Evolutionary conservation across 2,329 filamentous ascomycete species (phyloP).

Genomic region (Coniochaeta sp.): DNA sequence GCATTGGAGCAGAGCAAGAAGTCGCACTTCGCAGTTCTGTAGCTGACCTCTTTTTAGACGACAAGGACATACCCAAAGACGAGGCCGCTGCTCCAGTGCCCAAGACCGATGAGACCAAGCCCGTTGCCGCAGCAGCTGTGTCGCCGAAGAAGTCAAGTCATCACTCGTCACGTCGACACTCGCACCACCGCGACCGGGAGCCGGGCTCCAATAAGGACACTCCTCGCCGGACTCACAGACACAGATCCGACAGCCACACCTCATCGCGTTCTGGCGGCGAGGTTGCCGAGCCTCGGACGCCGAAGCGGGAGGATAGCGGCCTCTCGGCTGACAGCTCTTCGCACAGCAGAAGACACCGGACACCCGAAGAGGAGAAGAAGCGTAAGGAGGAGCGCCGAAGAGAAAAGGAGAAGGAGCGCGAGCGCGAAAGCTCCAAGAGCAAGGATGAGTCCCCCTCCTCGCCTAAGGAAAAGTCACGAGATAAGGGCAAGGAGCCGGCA

Average conservation of each 20-base stretch:
- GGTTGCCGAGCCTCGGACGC: constrained; percentile 22
- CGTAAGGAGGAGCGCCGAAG: constrained; percentile 39
- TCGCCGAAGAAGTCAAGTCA: constrained; percentile 31
- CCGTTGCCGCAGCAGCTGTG: constrained; percentile 10
- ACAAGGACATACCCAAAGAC: constrained; percentile 31
- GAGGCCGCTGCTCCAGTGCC: constrained; percentile 9
- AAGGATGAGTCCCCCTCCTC: constrained; percentile 10
- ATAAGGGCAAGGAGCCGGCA: constrained; percentile 12
- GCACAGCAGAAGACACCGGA: constrained; percentile 28
- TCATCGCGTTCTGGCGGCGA: constrained; percentile 20
- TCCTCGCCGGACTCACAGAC: constrained; percentile 19
- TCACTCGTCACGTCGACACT: constrained; percentile 29
- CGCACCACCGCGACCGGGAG: constrained; percentile 22
- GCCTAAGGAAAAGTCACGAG: constrained; percentile 6
- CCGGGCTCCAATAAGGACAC: constrained; percentile 21
- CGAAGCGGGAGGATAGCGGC: constrained; percentile 38
- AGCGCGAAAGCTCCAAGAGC: constrained; percentile 15
- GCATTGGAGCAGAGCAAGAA: constrained; percentile 26
- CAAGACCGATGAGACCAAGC: constrained; percentile 24
- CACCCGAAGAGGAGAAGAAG: constrained; percentile 42
- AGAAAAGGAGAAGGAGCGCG: constrained; percentile 21
- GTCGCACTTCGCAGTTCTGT: constrained; percentile 35
- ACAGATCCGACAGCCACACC: constrained; percentile 28
- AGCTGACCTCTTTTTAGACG: constrained; percentile 52
- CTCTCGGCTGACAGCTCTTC: constrained; percentile 28